A percentile compares a stretch with the other conserved stretches of the same genome.
Evolutionary conservation across 345 rosid species (phyloP).

Genomic region (Citrus hindsii): DNA sequence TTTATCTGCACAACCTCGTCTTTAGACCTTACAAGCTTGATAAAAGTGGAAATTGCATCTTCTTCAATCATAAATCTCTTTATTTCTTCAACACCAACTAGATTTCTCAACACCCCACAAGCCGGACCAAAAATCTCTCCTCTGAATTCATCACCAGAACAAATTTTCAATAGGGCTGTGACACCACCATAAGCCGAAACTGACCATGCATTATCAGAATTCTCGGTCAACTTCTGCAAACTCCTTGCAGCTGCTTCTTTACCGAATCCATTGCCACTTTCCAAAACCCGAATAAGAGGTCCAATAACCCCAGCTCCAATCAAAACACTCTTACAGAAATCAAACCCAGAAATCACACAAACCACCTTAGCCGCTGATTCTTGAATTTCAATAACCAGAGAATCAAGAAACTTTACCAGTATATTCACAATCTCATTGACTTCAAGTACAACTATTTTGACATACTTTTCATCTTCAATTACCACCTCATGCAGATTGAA

Average conservation of each 20-base stretch:
- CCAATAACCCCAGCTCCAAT: slow-evolving; percentile 67
- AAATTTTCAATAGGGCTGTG: slow-evolving; percentile 64
- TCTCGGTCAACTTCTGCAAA: slow-evolving; percentile 63
- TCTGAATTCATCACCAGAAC: slow-evolving; percentile 34
- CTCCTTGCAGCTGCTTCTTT: slow-evolving; percentile 56
- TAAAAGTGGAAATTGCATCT: slow-evolving; percentile 52
- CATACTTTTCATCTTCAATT: slow-evolving; percentile 65
- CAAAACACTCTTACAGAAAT: slow-evolving; percentile 41
- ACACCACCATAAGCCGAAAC: slow-evolving; percentile 98
- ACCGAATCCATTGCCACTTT: slow-evolving; percentile 46
- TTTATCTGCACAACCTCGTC: slow-evolving; percentile 71
- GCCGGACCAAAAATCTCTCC: slow-evolving; percentile 51
- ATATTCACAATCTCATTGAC: slow-evolving; percentile 43
- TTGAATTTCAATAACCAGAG: slow-evolving; percentile 46
- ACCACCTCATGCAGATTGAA: slow-evolving; percentile 50
- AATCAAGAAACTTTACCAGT: slow-evolving; percentile 62
- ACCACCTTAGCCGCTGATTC: slow-evolving; percentile 61
- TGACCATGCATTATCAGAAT: slow-evolving; percentile 94
- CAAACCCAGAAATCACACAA: slow-evolving; percentile 56
- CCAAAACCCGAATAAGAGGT: slow-evolving; percentile 66
- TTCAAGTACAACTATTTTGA: slow-evolving; percentile 43
- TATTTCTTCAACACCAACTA: slow-evolving; percentile 79
- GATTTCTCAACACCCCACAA: slow-evolving; percentile 78
- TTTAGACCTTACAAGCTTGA: slow-evolving; percentile 63
- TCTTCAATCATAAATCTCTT: slow-evolving; percentile 82